Conservation (phyloP, 1,139 yeast genomes). For the Lodderomyces oxycetoniae region DNA sequence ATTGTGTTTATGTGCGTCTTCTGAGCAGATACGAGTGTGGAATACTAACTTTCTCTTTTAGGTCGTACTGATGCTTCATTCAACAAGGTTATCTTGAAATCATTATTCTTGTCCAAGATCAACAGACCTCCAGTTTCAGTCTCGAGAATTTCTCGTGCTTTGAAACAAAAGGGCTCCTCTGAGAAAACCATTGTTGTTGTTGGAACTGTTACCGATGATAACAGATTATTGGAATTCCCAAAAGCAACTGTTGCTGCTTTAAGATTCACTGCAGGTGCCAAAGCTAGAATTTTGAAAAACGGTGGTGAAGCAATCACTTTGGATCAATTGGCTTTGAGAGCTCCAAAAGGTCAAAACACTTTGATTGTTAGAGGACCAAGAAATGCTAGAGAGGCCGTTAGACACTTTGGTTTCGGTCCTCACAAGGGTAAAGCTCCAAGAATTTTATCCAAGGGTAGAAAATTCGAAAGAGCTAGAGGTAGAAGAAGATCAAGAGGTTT, state of each 20-base stretch:
- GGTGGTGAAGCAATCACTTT: constrained; percentile 99
- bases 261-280: constrained; percentile 99
- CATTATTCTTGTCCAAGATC: constrained; percentile 94
- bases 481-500: constrained; percentile 98
- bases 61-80: constrained; percentile 98
- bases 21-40: constrained; percentile 47
- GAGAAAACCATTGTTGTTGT: constrained; percentile 95
- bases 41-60: constrained; percentile 44
- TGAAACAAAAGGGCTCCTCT: constrained; percentile 78
- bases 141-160: constrained; percentile 83
- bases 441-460: constrained; percentile 95
- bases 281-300: constrained; percentile 93
- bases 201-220: constrained; percentile 98
- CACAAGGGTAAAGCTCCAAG: constrained; percentile 99
- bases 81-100: constrained; percentile 94
- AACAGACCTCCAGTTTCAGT: constrained; percentile 99
- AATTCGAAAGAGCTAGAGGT: constrained; percentile 99
- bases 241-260: constrained; percentile 98
- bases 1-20: constrained; percentile 43
- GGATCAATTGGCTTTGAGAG: constrained; percentile 98
- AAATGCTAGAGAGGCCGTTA: constrained; percentile 97
- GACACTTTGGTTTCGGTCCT: constrained; percentile 99
- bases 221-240: constrained; percentile 91
- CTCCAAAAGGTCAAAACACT: constrained; percentile 99
- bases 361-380: constrained; percentile 98